Evolutionary conservation across 2,329 filamentous ascomycete genomes (phyloP).

Genomic region (Venturia pyrina): DNA sequence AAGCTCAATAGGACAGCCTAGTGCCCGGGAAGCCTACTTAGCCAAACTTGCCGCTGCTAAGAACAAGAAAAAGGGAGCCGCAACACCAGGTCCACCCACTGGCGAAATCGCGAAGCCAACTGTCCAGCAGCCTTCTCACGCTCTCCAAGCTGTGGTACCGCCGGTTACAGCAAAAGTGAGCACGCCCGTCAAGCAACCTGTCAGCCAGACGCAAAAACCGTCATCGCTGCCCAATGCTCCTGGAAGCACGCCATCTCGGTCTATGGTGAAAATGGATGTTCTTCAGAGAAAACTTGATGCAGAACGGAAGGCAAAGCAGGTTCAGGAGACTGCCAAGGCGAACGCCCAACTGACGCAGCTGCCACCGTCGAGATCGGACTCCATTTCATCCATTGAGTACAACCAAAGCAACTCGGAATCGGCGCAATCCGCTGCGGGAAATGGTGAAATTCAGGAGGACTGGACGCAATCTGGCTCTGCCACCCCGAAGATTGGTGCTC

Average conservation of each 20-base stretch:
- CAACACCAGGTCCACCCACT: background rate
- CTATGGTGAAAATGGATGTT: conserved; percentile 7
- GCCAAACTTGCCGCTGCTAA: conserved; percentile 1
- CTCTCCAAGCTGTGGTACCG: background rate
- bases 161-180: background rate
- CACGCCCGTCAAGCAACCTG: background rate
- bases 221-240: background rate
- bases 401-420: background rate
- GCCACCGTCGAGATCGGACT: conserved; percentile 5
- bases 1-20: background rate
- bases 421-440: background rate
- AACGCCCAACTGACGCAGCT: background rate
- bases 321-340: background rate
- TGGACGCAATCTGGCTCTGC: background rate
- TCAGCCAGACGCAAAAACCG: background rate
- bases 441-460: background rate
- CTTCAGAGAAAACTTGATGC: conserved; percentile 5
- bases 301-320: background rate
- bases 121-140: background rate
- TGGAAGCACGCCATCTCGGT: background rate
- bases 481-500: background rate
- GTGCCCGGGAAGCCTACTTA: background rate
- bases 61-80: background rate
- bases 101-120: background rate
- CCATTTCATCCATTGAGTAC: conserved; percentile 8